Evolutionary conservation across 148 eudicot genomes (phyloP).

Genomic region (Drosera capensis): DNA sequence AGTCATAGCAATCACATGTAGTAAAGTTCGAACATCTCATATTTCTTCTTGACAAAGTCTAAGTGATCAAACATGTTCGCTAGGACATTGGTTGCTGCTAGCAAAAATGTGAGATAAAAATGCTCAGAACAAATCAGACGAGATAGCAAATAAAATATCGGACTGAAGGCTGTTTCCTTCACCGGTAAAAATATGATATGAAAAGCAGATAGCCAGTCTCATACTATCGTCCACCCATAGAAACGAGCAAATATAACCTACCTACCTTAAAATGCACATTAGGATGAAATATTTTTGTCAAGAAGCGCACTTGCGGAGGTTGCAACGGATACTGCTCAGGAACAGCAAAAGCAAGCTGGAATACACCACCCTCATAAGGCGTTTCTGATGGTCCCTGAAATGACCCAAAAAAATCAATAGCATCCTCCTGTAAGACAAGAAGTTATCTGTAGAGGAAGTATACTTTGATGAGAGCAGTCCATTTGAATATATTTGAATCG

Average conservation of each 20-base stretch:
- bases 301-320: constrained; percentile 97
- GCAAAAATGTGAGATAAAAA: no score
- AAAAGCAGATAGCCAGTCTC: no score
- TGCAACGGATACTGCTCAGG: constrained; percentile 98
- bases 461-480: constrained; percentile 70
- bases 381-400: constrained; percentile 93
- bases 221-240: no score
- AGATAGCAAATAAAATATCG: no score
- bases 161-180: no score
- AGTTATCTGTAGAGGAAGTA: not conserved
- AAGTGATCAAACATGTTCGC: no score
- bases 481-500: constrained; percentile 37
- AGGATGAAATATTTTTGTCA: constrained; percentile 95
- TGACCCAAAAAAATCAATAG: not conserved
- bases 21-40: no score
- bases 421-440: constrained; percentile 1
- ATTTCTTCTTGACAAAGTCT: no score
- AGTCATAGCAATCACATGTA: no score
- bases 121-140: no score
- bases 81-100: no score
- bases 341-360: constrained; percentile 95
- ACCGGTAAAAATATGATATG: no score
- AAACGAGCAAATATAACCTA: not conserved
- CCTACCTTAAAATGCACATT: constrained; percentile 94
- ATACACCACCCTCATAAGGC: constrained; percentile 89